Base-by-base conservation (phyloP, 1,284 basidiomycete species). In the Gyrodon tennesseensis region DNA sequence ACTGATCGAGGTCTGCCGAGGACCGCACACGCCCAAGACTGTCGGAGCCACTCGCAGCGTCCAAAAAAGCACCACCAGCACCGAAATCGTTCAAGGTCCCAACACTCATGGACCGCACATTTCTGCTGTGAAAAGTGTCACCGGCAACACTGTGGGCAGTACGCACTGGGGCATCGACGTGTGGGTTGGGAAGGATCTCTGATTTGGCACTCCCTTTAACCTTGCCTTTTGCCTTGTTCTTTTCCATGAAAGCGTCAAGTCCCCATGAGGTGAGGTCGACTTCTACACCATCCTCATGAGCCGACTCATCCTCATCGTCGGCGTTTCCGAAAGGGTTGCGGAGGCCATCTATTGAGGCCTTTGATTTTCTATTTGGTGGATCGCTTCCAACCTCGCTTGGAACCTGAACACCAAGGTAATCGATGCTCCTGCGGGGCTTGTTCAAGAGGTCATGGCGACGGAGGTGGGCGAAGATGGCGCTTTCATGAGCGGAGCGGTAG, bases 211-310 rank as follows among this genome's bases (percentile, higher is more conserved):
- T 81, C 43, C 68, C 77, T 71, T 83, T 83, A 19, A 77, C 79
- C 69, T 83, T 82, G 68, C 74, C 77, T 79, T 80, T 68, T 76
- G 73, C 77, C 75, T 86, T 87, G 65, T 86, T 84, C 72, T 89
- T 88, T 1, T 87, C 82, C 63, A 91, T 84, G 75, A 91, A 86
- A 23, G 86, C 83, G 64, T 92, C 89, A 29, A 93, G 80, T 5
- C 91, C 91, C 91, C 92, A 93, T 27, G 91, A 92, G 6, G 89
- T 82, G 58, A 93, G 80, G 76, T 93, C 91, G 27, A 93, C 88
- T 72, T 92, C 90, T 56, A 89, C 67, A 23, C 82, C 84, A 8
- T 78, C 78, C 41, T 79, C 80, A n/a, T 79, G 79, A 11, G 78
- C 79, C 12, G 82, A 84, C 43, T 84, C 83, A 43, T 86, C 86